Percentiles rank a stretch among this genome's conserved stretches.
Evolutionary conservation across 2,329 filamentous ascomycete species (phyloP).

Genomic region (Xylariaceae sp.): DNA sequence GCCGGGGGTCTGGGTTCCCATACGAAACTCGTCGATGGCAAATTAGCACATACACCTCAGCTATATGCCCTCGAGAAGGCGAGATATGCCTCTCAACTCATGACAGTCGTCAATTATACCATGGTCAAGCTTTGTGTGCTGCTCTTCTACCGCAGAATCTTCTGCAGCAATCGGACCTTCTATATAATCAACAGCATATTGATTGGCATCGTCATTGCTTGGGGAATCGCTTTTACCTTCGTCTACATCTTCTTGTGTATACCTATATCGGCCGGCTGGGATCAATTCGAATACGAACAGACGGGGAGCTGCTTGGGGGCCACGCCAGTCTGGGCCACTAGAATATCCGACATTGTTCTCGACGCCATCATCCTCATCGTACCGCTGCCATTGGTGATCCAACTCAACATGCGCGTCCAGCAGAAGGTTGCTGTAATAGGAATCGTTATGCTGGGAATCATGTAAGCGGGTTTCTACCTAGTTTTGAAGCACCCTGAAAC

Average conservation of each 20-base stretch:
- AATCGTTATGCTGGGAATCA: constrained; percentile 12
- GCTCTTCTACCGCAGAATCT: constrained; percentile 13
- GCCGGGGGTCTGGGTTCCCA: constrained; percentile 9
- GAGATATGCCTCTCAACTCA: constrained; percentile 9
- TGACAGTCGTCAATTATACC: constrained; percentile 6
- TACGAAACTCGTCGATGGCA: constrained; percentile 7
- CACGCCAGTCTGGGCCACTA: constrained; percentile 8
- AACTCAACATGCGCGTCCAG: constrained; percentile 6
- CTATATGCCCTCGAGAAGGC: constrained; percentile 12
- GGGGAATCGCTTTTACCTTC: constrained; percentile 11
- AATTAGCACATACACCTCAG: constrained; percentile 8
- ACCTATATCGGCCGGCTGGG: constrained; percentile 7
- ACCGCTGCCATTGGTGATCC: constrained; percentile 9
- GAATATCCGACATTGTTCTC: constrained; percentile 10
- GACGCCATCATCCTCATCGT: constrained; percentile 12
- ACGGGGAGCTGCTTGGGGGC: constrained; percentile 4
- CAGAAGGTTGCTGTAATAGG: constrained; percentile 11
- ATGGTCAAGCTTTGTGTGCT: constrained; percentile 13
- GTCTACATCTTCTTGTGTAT: constrained; percentile 11
- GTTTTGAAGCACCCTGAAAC: background rate
- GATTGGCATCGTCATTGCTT: constrained; percentile 10
- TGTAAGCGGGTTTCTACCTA: constrained; percentile 5
- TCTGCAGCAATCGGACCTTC: constrained; percentile 5
- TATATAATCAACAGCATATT: constrained; percentile 11
- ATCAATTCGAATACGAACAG: constrained; percentile 11